A percentile compares a stretch with the other conserved stretches of the same genome.
These are phyloP conservation scores for Aethionema arabicum DNA, from an alignment of 345 rosid species.

Conservation along the genomic window DNA sequence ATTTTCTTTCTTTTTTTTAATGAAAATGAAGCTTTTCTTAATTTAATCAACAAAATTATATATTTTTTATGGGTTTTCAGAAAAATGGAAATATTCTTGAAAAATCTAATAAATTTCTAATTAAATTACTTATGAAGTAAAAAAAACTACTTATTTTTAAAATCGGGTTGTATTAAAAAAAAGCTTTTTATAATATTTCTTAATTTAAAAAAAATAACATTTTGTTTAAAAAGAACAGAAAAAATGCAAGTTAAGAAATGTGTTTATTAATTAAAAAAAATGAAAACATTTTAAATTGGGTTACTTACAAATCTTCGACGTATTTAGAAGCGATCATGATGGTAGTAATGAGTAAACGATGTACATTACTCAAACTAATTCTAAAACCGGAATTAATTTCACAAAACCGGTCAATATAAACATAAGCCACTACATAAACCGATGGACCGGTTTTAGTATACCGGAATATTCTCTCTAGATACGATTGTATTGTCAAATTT, in stretches of 20 bases:
- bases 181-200: too few species aligned
- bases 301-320: slow-evolving; percentile 82
- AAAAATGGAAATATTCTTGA: too few species aligned
- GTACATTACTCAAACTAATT: slow-evolving; percentile 64
- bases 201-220: too few species aligned
- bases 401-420: slow-evolving; percentile 80
- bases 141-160: too few species aligned
- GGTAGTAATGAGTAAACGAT: slow-evolving; percentile 72
- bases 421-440: slow-evolving; percentile 83
- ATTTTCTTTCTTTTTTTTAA: too few species aligned
- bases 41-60: too few species aligned
- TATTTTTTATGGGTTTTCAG: too few species aligned
- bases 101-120: too few species aligned
- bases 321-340: slow-evolving; percentile 92
- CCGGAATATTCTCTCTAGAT: slow-evolving; percentile 78
- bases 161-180: too few species aligned
- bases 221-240: too few species aligned
- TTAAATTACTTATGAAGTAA: too few species aligned
- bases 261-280: not conserved
- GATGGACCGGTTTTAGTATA: slow-evolving; percentile 85
- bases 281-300: not conserved
- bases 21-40: too few species aligned
- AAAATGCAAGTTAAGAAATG: not conserved
- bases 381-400: slow-evolving; percentile 72
- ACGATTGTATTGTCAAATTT: slow-evolving; percentile 70